These are phyloP conservation scores for Cucumis hystrix DNA, from an alignment of 306 rosid genomes.

Conservation along the genomic window DNA sequence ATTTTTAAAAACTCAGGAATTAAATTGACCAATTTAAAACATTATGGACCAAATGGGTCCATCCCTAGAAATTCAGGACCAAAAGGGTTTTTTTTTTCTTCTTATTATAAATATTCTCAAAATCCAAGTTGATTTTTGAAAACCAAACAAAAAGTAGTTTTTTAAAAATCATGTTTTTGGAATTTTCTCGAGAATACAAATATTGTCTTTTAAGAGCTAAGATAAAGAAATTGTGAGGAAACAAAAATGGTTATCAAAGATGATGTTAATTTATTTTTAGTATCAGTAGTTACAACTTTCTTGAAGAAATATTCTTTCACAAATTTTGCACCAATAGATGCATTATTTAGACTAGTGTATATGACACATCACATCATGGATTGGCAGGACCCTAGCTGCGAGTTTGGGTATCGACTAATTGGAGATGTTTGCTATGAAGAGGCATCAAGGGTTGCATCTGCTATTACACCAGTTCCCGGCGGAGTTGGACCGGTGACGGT, in stretches of 20 bases:
- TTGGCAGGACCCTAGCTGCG: conserved; percentile 49
- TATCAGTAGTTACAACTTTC: background rate
- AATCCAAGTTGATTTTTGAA: background rate
- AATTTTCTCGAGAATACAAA: no score
- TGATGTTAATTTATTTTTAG: no score
- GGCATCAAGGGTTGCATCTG: conserved; percentile 55
- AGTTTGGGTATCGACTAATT: conserved; percentile 51
- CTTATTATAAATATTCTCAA: no score
- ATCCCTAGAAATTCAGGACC: no score
- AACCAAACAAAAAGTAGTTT: background rate
- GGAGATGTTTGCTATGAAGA: conserved; percentile 85
- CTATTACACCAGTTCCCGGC: conserved; percentile 81
- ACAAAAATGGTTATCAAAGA: no score
- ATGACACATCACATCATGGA: background rate
- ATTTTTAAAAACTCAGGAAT: no score
- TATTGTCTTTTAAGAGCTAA: no score
- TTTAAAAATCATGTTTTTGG: background rate
- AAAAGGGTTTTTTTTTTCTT: no score
- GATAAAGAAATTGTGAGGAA: background rate
- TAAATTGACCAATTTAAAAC: no score
- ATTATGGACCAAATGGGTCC: no score
- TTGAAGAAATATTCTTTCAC: background rate
- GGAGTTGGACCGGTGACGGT: conserved; percentile 93
- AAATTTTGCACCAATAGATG: background rate
- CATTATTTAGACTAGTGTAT: background rate